Conservation (phyloP, 306 rosid genomes). For the Acacia confusa region DNA sequence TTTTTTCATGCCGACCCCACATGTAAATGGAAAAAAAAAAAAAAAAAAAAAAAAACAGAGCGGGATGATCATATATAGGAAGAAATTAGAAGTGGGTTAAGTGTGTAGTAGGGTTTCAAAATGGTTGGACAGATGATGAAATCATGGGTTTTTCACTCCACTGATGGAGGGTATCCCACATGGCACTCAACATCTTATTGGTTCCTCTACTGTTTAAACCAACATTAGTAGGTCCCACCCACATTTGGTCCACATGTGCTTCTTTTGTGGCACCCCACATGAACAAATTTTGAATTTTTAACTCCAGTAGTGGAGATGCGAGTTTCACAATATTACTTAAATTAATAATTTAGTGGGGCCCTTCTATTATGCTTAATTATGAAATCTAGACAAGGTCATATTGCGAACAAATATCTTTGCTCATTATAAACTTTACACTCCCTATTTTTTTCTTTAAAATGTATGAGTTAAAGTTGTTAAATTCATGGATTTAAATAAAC, state of each 20-base stretch:
- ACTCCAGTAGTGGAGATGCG: conserved; percentile 37
- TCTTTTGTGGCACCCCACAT: conserved; percentile 38
- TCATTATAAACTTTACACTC: too few relatives aligned
- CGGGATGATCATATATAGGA: neutral
- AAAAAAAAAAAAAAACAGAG: too few relatives aligned
- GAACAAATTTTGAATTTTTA: conserved; percentile 22
- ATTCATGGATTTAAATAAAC: too few relatives aligned
- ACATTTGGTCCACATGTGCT: conserved; percentile 40
- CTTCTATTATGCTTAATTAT: neutral
- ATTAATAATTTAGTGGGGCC: neutral
- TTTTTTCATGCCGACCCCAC: neutral
- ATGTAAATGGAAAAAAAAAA: neutral
- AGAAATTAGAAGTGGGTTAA: neutral
- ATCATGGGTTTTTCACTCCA: conserved; percentile 34
- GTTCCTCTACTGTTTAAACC: conserved; percentile 43
- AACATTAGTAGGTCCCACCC: conserved; percentile 40
- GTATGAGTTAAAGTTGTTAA: too few relatives aligned
- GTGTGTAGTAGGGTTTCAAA: neutral
- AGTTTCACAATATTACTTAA: neutral
- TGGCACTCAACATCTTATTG: conserved; percentile 41
- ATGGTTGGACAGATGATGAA: conserved; percentile 22
- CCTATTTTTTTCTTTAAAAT: too few relatives aligned
- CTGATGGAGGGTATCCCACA: conserved; percentile 45
- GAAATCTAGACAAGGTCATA: neutral
- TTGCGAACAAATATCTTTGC: neutral